Percentiles rank a stretch among this genome's conserved stretches.
These are phyloP conservation scores for Mycosphaerella sp. DNA, from an alignment of 2,329 filamentous ascomycete species.

Conservation along the genomic window DNA sequence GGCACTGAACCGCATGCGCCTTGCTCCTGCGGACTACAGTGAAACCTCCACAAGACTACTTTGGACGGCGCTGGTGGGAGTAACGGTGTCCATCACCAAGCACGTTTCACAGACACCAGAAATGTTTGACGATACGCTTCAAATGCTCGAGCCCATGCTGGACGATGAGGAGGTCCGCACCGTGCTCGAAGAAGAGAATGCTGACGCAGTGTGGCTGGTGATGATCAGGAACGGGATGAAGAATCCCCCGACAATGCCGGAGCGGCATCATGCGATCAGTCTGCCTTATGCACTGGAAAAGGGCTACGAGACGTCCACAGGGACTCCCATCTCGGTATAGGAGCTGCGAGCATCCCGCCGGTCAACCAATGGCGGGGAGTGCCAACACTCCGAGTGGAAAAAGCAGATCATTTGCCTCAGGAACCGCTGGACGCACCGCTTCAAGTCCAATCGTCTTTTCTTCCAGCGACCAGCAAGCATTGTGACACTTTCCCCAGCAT, in stretches of 20 bases:
- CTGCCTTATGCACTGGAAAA: conserved; percentile 11
- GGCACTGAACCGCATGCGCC: conserved; percentile 20
- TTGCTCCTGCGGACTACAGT: conserved; percentile 39
- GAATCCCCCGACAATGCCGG: conserved; percentile 1
- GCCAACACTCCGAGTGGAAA: too few species aligned
- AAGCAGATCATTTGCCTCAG: too few species aligned
- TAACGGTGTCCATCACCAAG: conserved; percentile 56
- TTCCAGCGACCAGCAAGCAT: neutral
- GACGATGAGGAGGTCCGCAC: conserved; percentile 43
- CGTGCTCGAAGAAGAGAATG: conserved; percentile 59
- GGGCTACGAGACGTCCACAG: neutral
- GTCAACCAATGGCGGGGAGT: neutral
- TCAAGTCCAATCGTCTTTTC: neutral
- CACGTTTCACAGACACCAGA: conserved; percentile 60
- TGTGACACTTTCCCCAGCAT: neutral
- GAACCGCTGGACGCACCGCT: too few species aligned
- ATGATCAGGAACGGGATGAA: conserved; percentile 33
- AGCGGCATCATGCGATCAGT: neutral
- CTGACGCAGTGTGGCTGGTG: conserved; percentile 70
- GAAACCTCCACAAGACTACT: conserved; percentile 53
- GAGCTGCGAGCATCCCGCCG: neutral
- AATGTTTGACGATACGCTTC: conserved; percentile 65
- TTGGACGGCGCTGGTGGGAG: conserved; percentile 56
- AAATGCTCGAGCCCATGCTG: conserved; percentile 47
- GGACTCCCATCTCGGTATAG: neutral